A percentile compares a stretch with the other conserved stretches of the same genome.
Conservation (phyloP, 345 rosid genomes). For the Eucalyptus curtisii region DNA sequence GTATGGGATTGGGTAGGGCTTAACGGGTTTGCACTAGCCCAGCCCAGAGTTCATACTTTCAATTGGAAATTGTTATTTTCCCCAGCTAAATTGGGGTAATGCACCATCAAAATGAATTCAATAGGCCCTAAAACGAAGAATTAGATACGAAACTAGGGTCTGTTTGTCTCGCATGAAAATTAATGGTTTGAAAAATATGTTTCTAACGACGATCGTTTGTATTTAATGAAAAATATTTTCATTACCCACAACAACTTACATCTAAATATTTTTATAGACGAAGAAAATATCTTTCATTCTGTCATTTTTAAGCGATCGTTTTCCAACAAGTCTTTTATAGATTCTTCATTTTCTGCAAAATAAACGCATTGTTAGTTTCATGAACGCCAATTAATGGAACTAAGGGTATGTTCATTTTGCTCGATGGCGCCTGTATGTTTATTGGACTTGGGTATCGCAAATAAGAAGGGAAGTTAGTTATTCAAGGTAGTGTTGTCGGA, state of each 20-base stretch:
- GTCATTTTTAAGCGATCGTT: fast-evolving
- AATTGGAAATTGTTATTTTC: neutral
- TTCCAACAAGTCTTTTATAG: fast-evolving
- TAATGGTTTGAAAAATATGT: neutral
- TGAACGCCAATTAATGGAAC: too few species aligned
- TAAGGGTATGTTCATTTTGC: too few species aligned
- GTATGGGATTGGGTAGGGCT: neutral
- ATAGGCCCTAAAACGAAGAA: neutral
- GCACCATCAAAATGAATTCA: neutral
- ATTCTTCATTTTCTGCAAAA: neutral
- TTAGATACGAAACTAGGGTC: neutral
- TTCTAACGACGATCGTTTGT: fast-evolving
- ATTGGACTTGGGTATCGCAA: too few species aligned
- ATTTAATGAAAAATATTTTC: neutral
- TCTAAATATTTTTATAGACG: neutral
- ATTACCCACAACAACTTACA: neutral
- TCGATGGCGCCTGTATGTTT: fast-evolving
- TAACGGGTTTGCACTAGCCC: neutral
- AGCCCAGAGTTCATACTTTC: neutral
- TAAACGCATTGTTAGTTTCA: neutral
- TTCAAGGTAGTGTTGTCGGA: too few species aligned
- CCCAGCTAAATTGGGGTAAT: neutral
- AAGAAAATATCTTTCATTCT: neutral
- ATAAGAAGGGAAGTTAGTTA: too few species aligned
- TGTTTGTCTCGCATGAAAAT: neutral